Percentiles rank a stretch among this genome's conserved stretches.
Evolutionary conservation across 2,329 filamentous ascomycete genomes (phyloP).

Genomic region (Monosporascus sp.): DNA sequence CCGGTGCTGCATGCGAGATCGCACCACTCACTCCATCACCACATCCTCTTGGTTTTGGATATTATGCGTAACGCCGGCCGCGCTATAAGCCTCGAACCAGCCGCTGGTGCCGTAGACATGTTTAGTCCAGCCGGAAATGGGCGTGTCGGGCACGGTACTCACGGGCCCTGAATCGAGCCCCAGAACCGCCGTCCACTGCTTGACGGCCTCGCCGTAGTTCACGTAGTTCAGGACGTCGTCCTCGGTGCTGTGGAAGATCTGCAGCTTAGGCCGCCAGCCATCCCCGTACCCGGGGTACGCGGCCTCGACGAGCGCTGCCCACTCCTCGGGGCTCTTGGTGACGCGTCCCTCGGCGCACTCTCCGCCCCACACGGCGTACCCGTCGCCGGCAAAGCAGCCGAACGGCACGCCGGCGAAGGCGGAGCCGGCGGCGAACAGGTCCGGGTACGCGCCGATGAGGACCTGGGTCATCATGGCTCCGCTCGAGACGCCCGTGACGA

Average conservation of each 20-base stretch:
- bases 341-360: constrained; percentile 46
- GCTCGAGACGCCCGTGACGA: constrained; percentile 26
- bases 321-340: constrained; percentile 27
- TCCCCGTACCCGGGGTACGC: constrained; percentile 44
- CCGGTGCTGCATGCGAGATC: constrained; percentile 27
- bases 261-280: constrained; percentile 48
- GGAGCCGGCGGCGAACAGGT: constrained; percentile 40
- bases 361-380: constrained; percentile 44
- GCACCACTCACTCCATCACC: constrained; percentile 33
- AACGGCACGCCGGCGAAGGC: constrained; percentile 42
- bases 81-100: constrained; percentile 37
- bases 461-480: constrained; percentile 31
- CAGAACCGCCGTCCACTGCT: constrained; percentile 45
- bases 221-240: constrained; percentile 46
- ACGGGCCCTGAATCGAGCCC: constrained; percentile 26
- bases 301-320: constrained; percentile 29
- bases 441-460: constrained; percentile 42
- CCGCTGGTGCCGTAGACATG: constrained; percentile 28
- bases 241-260: constrained; percentile 50
- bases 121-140: constrained; percentile 32
- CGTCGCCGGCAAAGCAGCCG: constrained; percentile 43
- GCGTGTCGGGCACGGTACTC: constrained; percentile 24
- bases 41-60: constrained; percentile 33
- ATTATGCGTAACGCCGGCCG: constrained; percentile 32
- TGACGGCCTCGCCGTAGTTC: constrained; percentile 50